A percentile compares a stretch with the other conserved stretches of the same genome.
Evolutionary conservation across 2,329 filamentous ascomycete genomes (phyloP).

Genomic region (Anisogramma anomala): DNA sequence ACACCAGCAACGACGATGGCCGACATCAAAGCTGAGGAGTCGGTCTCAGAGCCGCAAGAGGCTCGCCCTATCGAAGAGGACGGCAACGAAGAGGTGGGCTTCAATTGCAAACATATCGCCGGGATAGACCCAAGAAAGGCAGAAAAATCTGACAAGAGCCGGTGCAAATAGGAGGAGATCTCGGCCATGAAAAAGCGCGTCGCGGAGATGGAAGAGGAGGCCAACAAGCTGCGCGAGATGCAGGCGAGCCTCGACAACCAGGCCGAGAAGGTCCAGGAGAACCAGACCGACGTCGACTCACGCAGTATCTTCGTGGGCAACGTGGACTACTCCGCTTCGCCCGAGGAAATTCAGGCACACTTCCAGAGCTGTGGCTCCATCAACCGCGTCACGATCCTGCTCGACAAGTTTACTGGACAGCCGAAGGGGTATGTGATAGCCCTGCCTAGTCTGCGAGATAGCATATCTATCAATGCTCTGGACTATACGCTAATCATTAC

Average conservation of each 20-base stretch:
- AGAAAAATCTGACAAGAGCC: slow-evolving; percentile 14
- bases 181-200: slow-evolving; percentile 77
- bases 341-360: slow-evolving; percentile 95
- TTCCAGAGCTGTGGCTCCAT: slow-evolving; percentile 96
- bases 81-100: slow-evolving; percentile 36
- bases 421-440: slow-evolving; percentile 73
- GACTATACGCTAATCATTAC: slow-evolving; percentile 11
- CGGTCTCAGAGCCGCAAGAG: slow-evolving; percentile 19
- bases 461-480: background rate
- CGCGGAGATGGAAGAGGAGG: slow-evolving; percentile 84
- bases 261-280: slow-evolving; percentile 70
- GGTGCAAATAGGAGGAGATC: slow-evolving; percentile 55
- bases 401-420: slow-evolving; percentile 97
- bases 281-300: slow-evolving; percentile 90
- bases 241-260: slow-evolving; percentile 77
- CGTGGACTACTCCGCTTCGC: slow-evolving; percentile 92
- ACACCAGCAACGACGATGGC: slow-evolving; percentile 18
- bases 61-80: slow-evolving; percentile 25
- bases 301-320: slow-evolving; percentile 98
- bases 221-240: slow-evolving; percentile 77
- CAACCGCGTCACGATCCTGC: slow-evolving; percentile 91
- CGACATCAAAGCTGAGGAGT: slow-evolving; percentile 22
- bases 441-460: background rate
- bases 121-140: slow-evolving; percentile 10
- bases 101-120: slow-evolving; percentile 9